A percentile compares a stretch with the other conserved stretches of the same genome.
phyloP scores from a whole-genome alignment of 2,329 filamentous ascomycete genomes.

The Diaporthe vaccinii region DNA sequence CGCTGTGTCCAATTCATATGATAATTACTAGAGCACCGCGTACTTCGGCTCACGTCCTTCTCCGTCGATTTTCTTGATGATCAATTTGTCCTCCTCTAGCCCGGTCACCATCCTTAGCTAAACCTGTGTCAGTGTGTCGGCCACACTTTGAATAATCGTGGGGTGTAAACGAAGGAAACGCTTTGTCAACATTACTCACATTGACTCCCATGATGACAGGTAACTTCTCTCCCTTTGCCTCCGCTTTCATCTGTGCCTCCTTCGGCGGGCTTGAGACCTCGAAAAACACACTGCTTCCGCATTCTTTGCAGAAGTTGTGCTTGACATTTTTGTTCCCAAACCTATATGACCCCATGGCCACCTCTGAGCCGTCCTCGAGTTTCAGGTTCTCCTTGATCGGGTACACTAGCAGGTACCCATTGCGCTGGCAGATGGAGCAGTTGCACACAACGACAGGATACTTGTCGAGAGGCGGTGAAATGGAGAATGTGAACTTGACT shows the following conservation, averaged over 20 bases:
- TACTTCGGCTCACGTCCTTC: conserved; percentile 1
- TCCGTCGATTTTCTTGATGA: conserved; percentile 13
- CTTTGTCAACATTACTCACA: neutral
- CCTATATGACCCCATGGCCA: conserved; percentile 12
- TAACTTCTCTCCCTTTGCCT: neutral
- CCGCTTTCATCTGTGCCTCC: neutral
- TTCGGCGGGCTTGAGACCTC: conserved; percentile 1
- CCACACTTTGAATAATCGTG: neutral
- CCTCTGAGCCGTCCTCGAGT: neutral
- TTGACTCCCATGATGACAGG: conserved; percentile 32
- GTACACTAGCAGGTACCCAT: conserved; percentile 36
- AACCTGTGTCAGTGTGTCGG: neutral
- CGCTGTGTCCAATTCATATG: no score
- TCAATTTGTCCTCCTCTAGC: conserved; percentile 11
- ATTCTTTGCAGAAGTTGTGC: conserved; percentile 34
- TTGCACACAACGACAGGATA: conserved; percentile 34
- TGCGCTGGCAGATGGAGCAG: conserved; percentile 38
- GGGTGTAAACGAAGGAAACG: neutral
- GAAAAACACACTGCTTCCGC: conserved; percentile 36
- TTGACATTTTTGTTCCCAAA: conserved; percentile 25
- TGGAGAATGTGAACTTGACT: conserved; percentile 26
- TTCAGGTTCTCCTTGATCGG: conserved; percentile 27
- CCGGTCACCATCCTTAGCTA: conserved; percentile 31
- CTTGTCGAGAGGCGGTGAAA: conserved; percentile 27
- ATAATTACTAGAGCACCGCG: neutral